Percentiles rank a stretch among this genome's conserved stretches.
Evolutionary conservation across 306 rosid genomes (phyloP).

Genomic region (Benincasa hispida): DNA sequence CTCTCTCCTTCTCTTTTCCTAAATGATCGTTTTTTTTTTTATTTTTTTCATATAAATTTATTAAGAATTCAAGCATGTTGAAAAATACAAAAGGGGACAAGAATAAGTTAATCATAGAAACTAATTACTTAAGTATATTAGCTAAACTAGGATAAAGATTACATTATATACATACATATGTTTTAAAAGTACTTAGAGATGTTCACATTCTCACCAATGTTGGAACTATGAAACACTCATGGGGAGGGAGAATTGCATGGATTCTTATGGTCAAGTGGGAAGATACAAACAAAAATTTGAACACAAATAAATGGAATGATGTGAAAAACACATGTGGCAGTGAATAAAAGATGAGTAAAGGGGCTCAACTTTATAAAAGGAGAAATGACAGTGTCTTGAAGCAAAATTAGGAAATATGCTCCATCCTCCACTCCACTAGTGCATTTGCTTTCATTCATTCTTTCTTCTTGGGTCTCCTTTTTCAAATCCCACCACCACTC

Average conservation of each 20-base stretch:
- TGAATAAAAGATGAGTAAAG: background rate
- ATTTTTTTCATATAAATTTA: no score
- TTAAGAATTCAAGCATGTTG: no score
- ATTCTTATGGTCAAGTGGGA: background rate
- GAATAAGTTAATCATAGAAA: no score
- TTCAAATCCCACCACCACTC: background rate
- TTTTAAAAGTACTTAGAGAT: background rate
- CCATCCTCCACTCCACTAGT: background rate
- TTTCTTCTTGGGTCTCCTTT: background rate
- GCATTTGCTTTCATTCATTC: background rate
- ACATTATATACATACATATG: no score
- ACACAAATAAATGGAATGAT: background rate
- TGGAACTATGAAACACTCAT: background rate
- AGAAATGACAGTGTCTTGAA: background rate
- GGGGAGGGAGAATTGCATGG: background rate
- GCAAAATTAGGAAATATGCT: conserved; percentile 1
- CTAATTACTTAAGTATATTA: no score
- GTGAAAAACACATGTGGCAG: background rate
- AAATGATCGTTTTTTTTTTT: no score
- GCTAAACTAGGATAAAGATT: no score
- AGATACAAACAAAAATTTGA: background rate
- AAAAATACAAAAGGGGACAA: no score
- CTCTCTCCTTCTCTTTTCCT: no score
- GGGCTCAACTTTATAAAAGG: background rate
- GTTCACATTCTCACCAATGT: background rate